A percentile compares a stretch with the other conserved stretches of the same genome.
These are phyloP conservation scores for Aphanocladium album DNA, from an alignment of 2,329 filamentous ascomycete species.

Conservation along the genomic window DNA sequence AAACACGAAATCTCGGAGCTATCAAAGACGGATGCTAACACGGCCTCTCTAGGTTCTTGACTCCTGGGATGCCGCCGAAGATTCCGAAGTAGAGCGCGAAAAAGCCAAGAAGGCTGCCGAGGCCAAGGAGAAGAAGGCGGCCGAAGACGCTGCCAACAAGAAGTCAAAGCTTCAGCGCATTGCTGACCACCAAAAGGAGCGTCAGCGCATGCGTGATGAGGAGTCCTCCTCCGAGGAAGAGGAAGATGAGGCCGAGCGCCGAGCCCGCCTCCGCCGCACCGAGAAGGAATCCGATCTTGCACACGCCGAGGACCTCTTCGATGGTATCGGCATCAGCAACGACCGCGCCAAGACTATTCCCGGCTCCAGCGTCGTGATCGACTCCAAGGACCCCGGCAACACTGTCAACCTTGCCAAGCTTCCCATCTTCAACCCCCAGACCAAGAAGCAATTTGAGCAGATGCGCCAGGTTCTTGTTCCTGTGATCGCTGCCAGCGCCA, in stretches of 20 bases:
- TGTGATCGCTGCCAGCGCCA: slow-evolving; percentile 66
- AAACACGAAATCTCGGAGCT: neutral
- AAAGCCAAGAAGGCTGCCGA: slow-evolving; percentile 85
- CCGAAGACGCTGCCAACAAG: slow-evolving; percentile 81
- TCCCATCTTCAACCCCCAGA: slow-evolving; percentile 81
- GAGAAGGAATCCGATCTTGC: slow-evolving; percentile 86
- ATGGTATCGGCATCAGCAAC: slow-evolving; percentile 60
- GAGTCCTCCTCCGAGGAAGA: slow-evolving; percentile 59
- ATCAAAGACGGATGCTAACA: slow-evolving; percentile 1
- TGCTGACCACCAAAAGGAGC: slow-evolving; percentile 66
- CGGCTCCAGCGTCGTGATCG: slow-evolving; percentile 61
- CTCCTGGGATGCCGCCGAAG: slow-evolving; percentile 94
- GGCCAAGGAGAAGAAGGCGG: slow-evolving; percentile 83
- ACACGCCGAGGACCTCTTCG: slow-evolving; percentile 89
- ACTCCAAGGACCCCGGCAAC: slow-evolving; percentile 67
- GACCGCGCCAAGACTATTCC: slow-evolving; percentile 64
- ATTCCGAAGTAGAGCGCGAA: slow-evolving; percentile 93
- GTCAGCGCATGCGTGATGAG: slow-evolving; percentile 47
- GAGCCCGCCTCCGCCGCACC: slow-evolving; percentile 68
- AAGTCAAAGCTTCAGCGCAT: slow-evolving; percentile 85
- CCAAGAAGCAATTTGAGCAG: slow-evolving; percentile 78
- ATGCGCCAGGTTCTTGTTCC: slow-evolving; percentile 76
- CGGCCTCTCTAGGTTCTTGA: slow-evolving; percentile 70
- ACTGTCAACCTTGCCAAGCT: slow-evolving; percentile 77
- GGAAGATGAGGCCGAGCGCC: slow-evolving; percentile 67